phyloP scores from a whole-genome alignment of 2,329 filamentous ascomycete species.

The Neurospora sp. region DNA sequence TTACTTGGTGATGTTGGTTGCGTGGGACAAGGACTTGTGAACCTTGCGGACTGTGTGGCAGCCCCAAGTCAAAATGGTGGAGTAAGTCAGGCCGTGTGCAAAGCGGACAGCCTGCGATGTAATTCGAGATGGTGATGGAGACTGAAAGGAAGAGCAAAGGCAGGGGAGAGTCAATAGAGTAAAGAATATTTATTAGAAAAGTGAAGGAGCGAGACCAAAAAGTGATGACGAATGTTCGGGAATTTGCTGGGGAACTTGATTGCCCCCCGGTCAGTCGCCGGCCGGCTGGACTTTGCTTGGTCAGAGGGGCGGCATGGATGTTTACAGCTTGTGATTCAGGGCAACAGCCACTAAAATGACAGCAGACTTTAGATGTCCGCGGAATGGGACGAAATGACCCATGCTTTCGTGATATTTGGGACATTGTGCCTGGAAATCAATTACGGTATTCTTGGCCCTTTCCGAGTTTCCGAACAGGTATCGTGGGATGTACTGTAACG shows the following conservation, averaged over 20 bases:
- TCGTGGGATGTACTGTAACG: background rate
- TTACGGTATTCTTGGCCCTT: background rate
- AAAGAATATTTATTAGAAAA: background rate
- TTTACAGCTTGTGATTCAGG: background rate
- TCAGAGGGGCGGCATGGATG: background rate
- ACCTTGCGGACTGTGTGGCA: background rate
- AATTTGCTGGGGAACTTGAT: conserved; percentile 2
- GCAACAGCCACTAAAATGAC: background rate
- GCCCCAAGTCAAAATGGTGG: background rate
- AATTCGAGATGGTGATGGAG: background rate
- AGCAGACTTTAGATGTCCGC: background rate
- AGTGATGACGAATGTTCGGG: conserved; percentile 4
- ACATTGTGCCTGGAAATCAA: background rate
- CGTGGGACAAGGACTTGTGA: conserved; percentile 8
- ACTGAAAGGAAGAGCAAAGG: background rate
- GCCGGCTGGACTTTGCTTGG: background rate
- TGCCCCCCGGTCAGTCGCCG: background rate
- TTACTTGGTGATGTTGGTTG: conserved; percentile 13
- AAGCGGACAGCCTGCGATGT: background rate
- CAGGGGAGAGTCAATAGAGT: background rate
- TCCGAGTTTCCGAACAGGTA: background rate
- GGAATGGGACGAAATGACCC: background rate
- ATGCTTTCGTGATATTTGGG: background rate
- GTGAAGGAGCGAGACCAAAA: background rate
- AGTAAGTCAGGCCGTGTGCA: background rate